Evolutionary conservation across 352 stramenopile genomes (phyloP), one percentile per base, ranked within the genome.

Genomic region (Paralagenidium karlingii): DNA sequence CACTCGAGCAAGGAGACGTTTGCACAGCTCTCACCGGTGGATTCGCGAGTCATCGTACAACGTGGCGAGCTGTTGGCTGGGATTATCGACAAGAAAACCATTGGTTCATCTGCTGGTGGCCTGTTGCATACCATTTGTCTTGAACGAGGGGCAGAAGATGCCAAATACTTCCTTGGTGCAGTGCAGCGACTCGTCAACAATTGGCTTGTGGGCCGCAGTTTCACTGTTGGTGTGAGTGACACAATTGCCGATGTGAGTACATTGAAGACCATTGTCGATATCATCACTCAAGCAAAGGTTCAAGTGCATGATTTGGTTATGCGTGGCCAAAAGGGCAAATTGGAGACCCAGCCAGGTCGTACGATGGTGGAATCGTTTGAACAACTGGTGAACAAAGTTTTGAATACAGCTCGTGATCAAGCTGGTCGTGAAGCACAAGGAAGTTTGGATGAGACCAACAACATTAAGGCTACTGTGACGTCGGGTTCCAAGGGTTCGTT

Each of bases 331-430:
- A 91, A 96, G 49, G 95, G 95, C 50, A 86, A 98, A 43, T 66
- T 99, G 9, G 92, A 98, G 55, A 96, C 89, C 24, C 94, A 99
- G 68, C 96, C 96, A 20, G 96, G 96, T 40, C 90, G 96, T 60
- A 98, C 94, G 13, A 98, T 99, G 93, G 96, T 99, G 49, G 87
- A 99, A 70, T 97, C 84, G 16, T 98, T 99, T 45, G 95, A 99
- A 71, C 84, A 96, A 51, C 77, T 96, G 40, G 94, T 99, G 15
- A 99, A 99, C 67, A 96, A 94, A 47, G 90, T 98, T 49, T 52
- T 94, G 39, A 90, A 94, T 62, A 88, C 73, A 43, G 76, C 76
- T 28, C 73, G 76, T 69, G 76, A 90, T 60, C 73, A 90, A 46
- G 74, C 76, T 20, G 76, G 76, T 61, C 73, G 71, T 34, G 74